A percentile compares a stretch with the other conserved stretches of the same genome.
These are phyloP conservation scores for Kazachstania psychrophila DNA, from an alignment of 805 yeast genomes.

Conservation along the genomic window DNA sequence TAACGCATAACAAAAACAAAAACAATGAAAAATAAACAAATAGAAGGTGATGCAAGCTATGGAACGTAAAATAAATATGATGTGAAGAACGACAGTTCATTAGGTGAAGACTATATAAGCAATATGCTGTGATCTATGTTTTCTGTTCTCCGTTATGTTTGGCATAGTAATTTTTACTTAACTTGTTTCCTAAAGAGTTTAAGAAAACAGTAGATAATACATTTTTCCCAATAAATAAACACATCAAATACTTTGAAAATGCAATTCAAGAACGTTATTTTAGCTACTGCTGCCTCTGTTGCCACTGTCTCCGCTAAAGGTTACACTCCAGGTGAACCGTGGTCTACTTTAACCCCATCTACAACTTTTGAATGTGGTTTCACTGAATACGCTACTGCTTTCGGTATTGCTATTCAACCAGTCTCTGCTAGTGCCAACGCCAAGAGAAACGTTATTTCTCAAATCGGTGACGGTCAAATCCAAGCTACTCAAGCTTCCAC, in stretches of 20 bases:
- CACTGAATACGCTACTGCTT: constrained; percentile 45
- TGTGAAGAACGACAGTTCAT: no score
- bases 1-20: no score
- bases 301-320: constrained; percentile 16
- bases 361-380: constrained; percentile 45
- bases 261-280: constrained; percentile 20
- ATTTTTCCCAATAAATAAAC: no score
- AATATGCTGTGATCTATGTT: no score
- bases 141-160: no score
- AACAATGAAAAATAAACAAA: no score
- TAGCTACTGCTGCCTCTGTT: constrained; percentile 15
- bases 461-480: constrained; percentile 55
- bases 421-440: constrained; percentile 27
- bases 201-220: no score
- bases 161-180: no score
- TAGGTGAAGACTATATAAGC: no score
- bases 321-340: constrained; percentile 29
- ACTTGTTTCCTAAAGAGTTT: no score
- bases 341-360: constrained; percentile 64
- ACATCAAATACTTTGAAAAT: constrained; percentile 11
- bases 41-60: no score
- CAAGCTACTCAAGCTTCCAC: constrained; percentile 26
- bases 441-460: constrained; percentile 40
- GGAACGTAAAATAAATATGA: no score
- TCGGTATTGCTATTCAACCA: constrained; percentile 63